Evolutionary conservation across 1,284 basidiomycete species (phyloP).

Genomic region (Cerioporus squamosus): DNA sequence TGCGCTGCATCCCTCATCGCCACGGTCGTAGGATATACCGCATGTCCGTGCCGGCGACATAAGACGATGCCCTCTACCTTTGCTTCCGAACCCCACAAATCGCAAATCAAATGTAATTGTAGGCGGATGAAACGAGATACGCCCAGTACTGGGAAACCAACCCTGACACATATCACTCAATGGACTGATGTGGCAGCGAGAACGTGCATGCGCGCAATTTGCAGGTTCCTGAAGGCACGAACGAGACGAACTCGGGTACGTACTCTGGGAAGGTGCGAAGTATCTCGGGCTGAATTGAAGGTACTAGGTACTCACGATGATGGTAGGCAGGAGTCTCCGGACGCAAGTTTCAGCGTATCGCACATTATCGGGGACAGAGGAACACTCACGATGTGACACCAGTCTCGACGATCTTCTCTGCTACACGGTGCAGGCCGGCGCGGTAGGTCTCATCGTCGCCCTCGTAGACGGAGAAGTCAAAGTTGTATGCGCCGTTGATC

Average conservation of each 20-base stretch:
- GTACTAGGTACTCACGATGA: slow-evolving; percentile 61
- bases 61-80: too few relatives aligned
- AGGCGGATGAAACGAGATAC: too few relatives aligned
- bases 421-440: slow-evolving; percentile 71
- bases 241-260: neutral
- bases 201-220: too few relatives aligned
- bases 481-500: slow-evolving; percentile 87
- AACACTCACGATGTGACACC: slow-evolving; percentile 81
- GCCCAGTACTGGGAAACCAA: too few relatives aligned
- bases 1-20: too few relatives aligned
- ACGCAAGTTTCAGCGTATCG: slow-evolving; percentile 2
- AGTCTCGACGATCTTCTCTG: slow-evolving; percentile 81
- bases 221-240: neutral
- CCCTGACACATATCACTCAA: too few relatives aligned
- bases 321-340: slow-evolving; percentile 69
- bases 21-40: too few relatives aligned
- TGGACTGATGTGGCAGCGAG: too few relatives aligned
- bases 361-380: slow-evolving; percentile 5
- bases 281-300: neutral
- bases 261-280: slow-evolving; percentile 3
- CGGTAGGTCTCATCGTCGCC: slow-evolving; percentile 71
- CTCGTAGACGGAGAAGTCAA: slow-evolving; percentile 86
- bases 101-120: too few relatives aligned
- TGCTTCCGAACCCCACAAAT: too few relatives aligned
- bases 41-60: too few relatives aligned